Percentiles rank a stretch among this genome's conserved stretches.
These are phyloP conservation scores for Harrya chromipes DNA, from an alignment of 768 basidiomycete genomes.

Conservation along the genomic window DNA sequence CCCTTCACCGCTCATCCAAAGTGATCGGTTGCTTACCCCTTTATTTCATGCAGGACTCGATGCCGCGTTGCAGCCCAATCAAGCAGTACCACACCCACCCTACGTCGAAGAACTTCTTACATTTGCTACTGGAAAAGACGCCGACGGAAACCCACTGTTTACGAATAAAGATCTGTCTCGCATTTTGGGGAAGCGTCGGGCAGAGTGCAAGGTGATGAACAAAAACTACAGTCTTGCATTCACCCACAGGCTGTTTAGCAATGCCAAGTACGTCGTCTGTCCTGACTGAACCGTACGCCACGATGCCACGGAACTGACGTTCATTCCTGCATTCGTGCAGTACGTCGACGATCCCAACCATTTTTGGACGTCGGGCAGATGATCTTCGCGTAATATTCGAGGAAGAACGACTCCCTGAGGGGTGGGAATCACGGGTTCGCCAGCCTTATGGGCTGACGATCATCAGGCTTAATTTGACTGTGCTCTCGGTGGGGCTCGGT, in stretches of 20 bases:
- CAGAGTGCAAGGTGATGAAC: constrained; percentile 51
- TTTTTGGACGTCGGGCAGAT: constrained; percentile 60
- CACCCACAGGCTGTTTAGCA: constrained; percentile 61
- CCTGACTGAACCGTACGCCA: not conserved
- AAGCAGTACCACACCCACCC: constrained; percentile 46
- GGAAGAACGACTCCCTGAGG: constrained; percentile 68
- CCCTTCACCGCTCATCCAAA: not conserved
- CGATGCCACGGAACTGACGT: not conserved
- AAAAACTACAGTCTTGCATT: constrained; percentile 49
- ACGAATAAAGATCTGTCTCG: constrained; percentile 57
- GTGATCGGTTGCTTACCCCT: not conserved
- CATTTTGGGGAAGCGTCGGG: constrained; percentile 57
- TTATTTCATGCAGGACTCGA: constrained; percentile 50
- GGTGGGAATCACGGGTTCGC: constrained; percentile 65
- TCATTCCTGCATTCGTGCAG: constrained; percentile 36
- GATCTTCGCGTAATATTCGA: constrained; percentile 55
- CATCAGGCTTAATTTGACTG: constrained; percentile 44
- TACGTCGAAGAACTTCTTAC: constrained; percentile 56
- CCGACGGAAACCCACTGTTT: constrained; percentile 44
- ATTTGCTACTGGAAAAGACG: constrained; percentile 56
- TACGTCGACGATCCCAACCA: constrained; percentile 57
- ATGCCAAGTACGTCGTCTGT: constrained; percentile 52
- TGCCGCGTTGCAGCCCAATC: constrained; percentile 43
- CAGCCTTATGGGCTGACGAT: constrained; percentile 60
- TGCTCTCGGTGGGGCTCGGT: constrained; percentile 8